These are phyloP conservation scores for Umbelopsis sp. DNA, from an alignment of 192 early-diverging fungal genomes.

Conservation along the genomic window DNA sequence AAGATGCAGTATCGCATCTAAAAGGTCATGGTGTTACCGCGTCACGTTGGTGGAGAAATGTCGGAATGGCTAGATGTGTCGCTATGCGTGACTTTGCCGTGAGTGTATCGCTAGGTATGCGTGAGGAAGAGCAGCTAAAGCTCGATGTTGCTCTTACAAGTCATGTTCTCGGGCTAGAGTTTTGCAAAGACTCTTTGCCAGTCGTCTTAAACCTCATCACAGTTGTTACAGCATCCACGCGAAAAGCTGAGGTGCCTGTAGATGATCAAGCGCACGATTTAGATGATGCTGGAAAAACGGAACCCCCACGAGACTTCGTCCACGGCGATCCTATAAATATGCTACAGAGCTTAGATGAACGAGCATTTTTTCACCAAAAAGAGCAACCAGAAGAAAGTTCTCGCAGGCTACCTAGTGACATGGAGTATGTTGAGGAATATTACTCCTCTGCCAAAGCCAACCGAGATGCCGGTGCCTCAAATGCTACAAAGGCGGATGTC, in stretches of 20 bases:
- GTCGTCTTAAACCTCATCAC: slow-evolving; percentile 54
- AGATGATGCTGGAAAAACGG: not conserved
- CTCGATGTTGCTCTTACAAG: slow-evolving; percentile 59
- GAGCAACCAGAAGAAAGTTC: not conserved
- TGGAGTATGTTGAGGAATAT: slow-evolving; percentile 54
- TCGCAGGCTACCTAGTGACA: slow-evolving; percentile 30
- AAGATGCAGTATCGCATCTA: not conserved
- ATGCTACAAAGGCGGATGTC: not conserved
- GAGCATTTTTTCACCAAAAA: slow-evolving; percentile 46
- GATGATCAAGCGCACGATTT: not conserved
- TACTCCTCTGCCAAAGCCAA: slow-evolving; percentile 35
- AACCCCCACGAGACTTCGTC: not conserved
- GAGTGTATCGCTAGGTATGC: not conserved
- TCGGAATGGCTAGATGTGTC: slow-evolving; percentile 2
- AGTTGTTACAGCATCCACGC: slow-evolving; percentile 36
- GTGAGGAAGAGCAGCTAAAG: not conserved
- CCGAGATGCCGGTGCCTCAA: not conserved
- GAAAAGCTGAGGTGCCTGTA: not conserved
- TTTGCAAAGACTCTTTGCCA: slow-evolving; percentile 69
- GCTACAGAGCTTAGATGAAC: slow-evolving; percentile 55
- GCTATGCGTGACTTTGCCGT: slow-evolving; percentile 12
- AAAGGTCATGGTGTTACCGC: not conserved
- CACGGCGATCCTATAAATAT: slow-evolving; percentile 14
- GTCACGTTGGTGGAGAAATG: slow-evolving; percentile 15
- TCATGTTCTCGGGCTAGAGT: slow-evolving; percentile 61